A percentile compares a stretch with the other conserved stretches of the same genome.
Conservation (phyloP, 1,284 basidiomycete species). For the Cystobasidium slooffiae region DNA sequence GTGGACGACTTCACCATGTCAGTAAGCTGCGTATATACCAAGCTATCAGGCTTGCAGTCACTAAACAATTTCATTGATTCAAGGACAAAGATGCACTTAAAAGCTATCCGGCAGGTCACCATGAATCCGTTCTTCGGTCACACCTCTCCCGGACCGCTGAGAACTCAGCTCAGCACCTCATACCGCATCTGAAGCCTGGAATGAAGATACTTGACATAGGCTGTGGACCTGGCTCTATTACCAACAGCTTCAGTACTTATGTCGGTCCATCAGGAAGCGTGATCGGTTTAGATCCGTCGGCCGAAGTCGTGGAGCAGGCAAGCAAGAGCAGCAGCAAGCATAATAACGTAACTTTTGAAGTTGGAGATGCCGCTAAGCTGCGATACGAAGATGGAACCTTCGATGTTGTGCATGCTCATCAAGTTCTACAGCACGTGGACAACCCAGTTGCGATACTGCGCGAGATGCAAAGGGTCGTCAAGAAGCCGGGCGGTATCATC, state of each 20-base stretch:
- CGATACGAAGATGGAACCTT: conserved; percentile 46
- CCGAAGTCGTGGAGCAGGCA: conserved; percentile 41
- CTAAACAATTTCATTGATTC: too few relatives aligned
- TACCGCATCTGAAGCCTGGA: conserved; percentile 30
- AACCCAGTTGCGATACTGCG: conserved; percentile 59
- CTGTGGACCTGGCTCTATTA: conserved; percentile 52
- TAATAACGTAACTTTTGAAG: conserved; percentile 44
- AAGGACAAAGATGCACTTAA: conserved; percentile 4
- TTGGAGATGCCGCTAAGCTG: conserved; percentile 42
- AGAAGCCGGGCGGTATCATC: conserved; percentile 59
- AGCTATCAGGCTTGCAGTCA: too few relatives aligned
- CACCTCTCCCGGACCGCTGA: conserved; percentile 31
- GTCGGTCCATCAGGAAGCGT: conserved; percentile 42
- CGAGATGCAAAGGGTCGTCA: conserved; percentile 61
- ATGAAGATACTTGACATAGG: conserved; percentile 44
- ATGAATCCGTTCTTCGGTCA: conserved; percentile 14
- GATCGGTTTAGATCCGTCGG: conserved; percentile 47
- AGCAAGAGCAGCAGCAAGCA: not conserved
- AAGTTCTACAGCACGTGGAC: conserved; percentile 61
- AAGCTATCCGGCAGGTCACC: conserved; percentile 34
- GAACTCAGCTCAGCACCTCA: conserved; percentile 32
- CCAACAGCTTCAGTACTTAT: conserved; percentile 42
- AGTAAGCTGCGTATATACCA: too few relatives aligned
- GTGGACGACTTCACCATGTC: too few relatives aligned
- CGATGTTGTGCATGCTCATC: conserved; percentile 62